Evolutionary conservation across 441 rosid genomes (phyloP).

Genomic region (Aquilaria agallochum): DNA sequence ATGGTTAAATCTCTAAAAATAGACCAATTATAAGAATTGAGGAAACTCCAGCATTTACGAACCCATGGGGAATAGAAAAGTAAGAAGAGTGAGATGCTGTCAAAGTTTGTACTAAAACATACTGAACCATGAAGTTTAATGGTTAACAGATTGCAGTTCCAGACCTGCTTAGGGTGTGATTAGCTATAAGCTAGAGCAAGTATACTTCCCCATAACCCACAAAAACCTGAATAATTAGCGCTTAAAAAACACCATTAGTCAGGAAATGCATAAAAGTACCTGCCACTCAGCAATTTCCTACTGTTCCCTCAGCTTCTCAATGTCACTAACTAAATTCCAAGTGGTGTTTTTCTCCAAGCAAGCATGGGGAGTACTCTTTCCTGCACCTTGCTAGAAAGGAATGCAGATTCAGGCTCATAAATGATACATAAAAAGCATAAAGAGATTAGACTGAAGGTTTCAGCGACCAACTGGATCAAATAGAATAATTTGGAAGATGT

Average conservation of each 20-base stretch:
- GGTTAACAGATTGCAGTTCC: not conserved
- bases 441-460: not conserved
- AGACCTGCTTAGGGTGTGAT: constrained; percentile 80
- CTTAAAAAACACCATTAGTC: not conserved
- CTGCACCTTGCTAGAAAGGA: constrained; percentile 71
- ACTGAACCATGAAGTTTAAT: no score
- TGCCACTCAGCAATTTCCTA: constrained; percentile 86
- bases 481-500: constrained; percentile 35
- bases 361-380: constrained; percentile 88
- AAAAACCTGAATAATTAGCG: constrained; percentile 54
- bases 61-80: no score
- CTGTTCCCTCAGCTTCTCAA: constrained; percentile 25
- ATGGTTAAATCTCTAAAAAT: no score
- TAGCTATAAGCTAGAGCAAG: constrained; percentile 85
- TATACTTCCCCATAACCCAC: constrained; percentile 98
- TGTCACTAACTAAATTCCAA: no score
- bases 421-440: not conserved
- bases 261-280: constrained; percentile 29
- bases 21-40: no score
- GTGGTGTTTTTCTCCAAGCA: no score
- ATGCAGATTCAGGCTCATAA: constrained; percentile 1
- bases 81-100: no score
- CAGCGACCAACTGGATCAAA: constrained; percentile 67
- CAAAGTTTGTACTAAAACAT: no score
- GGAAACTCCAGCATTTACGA: no score